Percentiles rank a stretch among this genome's conserved stretches.
These are phyloP conservation scores for Acmispon strigosus DNA, from an alignment of 306 rosid species.

Conservation along the genomic window DNA sequence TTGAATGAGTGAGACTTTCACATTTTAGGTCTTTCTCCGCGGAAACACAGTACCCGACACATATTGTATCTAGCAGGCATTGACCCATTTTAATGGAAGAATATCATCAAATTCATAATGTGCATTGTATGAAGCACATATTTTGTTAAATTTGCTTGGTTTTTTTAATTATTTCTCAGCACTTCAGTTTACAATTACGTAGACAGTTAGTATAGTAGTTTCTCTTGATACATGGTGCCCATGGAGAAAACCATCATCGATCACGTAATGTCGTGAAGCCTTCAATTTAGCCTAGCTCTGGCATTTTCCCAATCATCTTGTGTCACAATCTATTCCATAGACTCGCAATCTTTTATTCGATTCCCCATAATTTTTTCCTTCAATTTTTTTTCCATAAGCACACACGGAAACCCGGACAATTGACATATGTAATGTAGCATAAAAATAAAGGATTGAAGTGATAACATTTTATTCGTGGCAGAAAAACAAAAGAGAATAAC, in stretches of 20 bases:
- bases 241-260: background rate
- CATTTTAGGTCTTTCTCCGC: too few species aligned
- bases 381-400: background rate
- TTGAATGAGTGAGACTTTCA: too few species aligned
- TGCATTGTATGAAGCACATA: too few species aligned
- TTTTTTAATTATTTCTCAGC: too few species aligned
- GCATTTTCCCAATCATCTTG: background rate
- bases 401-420: background rate
- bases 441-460: background rate
- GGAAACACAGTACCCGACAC: too few species aligned
- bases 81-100: too few species aligned
- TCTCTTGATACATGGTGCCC: background rate
- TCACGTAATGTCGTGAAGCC: background rate
- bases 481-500: background rate
- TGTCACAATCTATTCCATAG: background rate
- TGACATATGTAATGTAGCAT: conserved; percentile 15
- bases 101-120: too few species aligned
- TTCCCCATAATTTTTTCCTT: background rate
- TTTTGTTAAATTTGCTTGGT: too few species aligned
- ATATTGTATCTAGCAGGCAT: too few species aligned
- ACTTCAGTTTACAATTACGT: too few species aligned
- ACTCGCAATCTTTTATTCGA: background rate
- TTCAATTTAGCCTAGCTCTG: conserved; percentile 5
- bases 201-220: background rate
- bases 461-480: conserved; percentile 2